Evolutionary conservation across 495 filamentous ascomycete genomes (phyloP).

Genomic region (Talaromyces thailandensis): DNA sequence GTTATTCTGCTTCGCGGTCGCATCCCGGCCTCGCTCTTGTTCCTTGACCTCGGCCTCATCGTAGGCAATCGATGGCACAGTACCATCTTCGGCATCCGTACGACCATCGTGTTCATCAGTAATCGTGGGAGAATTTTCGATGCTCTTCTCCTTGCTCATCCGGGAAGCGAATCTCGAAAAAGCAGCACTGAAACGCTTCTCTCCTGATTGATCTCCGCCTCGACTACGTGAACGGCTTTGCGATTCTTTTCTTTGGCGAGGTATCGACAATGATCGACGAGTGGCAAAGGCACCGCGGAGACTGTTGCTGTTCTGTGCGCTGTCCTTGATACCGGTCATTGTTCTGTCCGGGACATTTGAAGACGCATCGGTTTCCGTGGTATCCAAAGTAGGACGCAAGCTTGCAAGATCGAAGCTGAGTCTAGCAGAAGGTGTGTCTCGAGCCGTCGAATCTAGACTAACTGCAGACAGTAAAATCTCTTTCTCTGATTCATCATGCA

Average conservation of each 20-base stretch:
- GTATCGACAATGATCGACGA: conserved; percentile 27
- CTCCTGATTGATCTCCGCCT: conserved; percentile 57
- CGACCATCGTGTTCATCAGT: conserved; percentile 24
- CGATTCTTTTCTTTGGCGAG: conserved; percentile 47
- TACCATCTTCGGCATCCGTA: conserved; percentile 19
- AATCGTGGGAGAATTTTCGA: conserved; percentile 19
- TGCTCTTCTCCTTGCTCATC: conserved; percentile 30
- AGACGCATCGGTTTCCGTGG: conserved; percentile 20
- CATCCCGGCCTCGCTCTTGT: conserved; percentile 18
- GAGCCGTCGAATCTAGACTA: background rate
- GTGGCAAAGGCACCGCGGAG: conserved; percentile 15
- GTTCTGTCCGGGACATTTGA: conserved; percentile 14
- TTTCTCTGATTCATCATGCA: conserved; percentile 3
- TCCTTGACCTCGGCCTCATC: conserved; percentile 25
- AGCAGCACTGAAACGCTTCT: conserved; percentile 56
- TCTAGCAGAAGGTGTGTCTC: conserved; percentile 14
- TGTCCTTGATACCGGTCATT: conserved; percentile 23
- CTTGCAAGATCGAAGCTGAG: conserved; percentile 37
- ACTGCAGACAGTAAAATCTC: background rate
- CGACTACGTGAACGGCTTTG: conserved; percentile 52
- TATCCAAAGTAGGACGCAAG: conserved; percentile 14
- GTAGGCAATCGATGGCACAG: conserved; percentile 4
- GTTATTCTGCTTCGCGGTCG: conserved; percentile 20
- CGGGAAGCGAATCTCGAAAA: conserved; percentile 56
- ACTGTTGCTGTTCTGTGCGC: conserved; percentile 27